Percentiles rank a stretch among this genome's conserved stretches.
Evolutionary conservation across 192 early-diverging fungal genomes (phyloP).

Genomic region (Paraglomus occultum): DNA sequence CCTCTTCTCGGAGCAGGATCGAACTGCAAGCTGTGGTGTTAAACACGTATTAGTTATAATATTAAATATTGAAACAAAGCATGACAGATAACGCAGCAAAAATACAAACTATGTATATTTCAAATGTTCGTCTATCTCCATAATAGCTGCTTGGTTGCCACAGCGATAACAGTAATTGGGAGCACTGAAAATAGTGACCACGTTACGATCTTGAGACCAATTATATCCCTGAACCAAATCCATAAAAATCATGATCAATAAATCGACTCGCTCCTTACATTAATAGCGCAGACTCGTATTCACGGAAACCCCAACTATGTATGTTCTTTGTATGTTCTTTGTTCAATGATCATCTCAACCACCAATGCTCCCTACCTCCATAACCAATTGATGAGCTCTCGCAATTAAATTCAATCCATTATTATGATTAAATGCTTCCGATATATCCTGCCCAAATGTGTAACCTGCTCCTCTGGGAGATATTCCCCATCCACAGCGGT

Average conservation of each 20-base stretch:
- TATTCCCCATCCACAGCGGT: constrained; percentile 85
- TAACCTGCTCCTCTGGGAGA: constrained; percentile 85
- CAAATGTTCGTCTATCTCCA: constrained; percentile 99
- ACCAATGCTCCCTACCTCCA: constrained; percentile 57
- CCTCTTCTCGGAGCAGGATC: constrained; percentile 91
- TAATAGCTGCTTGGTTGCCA: constrained; percentile 99
- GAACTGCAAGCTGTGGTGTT: constrained; percentile 73
- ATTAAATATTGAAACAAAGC: too few relatives aligned
- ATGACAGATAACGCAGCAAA: not conserved
- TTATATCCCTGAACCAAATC: constrained; percentile 78
- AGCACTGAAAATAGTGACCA: constrained; percentile 98
- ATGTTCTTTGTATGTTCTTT: too few relatives aligned
- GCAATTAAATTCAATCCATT: constrained; percentile 97
- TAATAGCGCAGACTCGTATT: too few relatives aligned
- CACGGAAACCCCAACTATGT: too few relatives aligned
- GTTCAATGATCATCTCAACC: too few relatives aligned
- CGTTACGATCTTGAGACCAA: constrained; percentile 98
- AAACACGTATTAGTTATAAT: not conserved
- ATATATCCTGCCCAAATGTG: constrained; percentile 87
- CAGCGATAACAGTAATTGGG: constrained; percentile 99
- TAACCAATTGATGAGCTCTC: constrained; percentile 89
- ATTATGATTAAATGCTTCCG: constrained; percentile 88
- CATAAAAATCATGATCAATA: too few relatives aligned
- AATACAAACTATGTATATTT: constrained; percentile 95
- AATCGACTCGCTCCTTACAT: too few relatives aligned